Evolutionary conservation across 768 basidiomycete species (phyloP).

Genomic region (Amanita exitialis): DNA sequence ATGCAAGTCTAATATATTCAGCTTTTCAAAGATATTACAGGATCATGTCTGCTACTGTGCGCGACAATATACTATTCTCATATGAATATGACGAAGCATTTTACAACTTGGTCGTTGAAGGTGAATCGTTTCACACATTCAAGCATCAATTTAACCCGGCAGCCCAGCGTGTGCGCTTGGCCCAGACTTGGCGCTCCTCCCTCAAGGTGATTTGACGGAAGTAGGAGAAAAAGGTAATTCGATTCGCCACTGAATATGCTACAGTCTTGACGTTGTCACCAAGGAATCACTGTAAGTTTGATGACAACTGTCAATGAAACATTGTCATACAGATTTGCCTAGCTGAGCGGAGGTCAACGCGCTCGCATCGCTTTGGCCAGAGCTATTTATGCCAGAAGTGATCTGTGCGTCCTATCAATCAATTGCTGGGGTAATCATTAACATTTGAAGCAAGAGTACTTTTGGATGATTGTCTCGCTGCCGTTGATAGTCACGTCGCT

Average conservation of each 20-base stretch:
- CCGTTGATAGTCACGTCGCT: constrained; percentile 81
- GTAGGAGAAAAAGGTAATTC: constrained; percentile 76
- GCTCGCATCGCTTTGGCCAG: constrained; percentile 79
- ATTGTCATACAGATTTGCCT: neutral
- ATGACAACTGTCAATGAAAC: neutral
- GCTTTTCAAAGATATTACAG: constrained; percentile 20
- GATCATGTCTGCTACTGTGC: constrained; percentile 79
- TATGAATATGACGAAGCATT: constrained; percentile 81
- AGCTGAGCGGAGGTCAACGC: constrained; percentile 79
- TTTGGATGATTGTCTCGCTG: constrained; percentile 85
- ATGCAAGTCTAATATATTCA: neutral
- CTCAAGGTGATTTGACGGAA: constrained; percentile 76
- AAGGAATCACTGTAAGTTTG: constrained; percentile 47
- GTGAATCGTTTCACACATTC: constrained; percentile 20
- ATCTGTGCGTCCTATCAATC: constrained; percentile 42
- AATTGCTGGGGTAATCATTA: neutral
- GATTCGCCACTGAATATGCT: constrained; percentile 1
- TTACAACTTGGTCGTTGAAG: constrained; percentile 76
- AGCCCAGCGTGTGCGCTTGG: constrained; percentile 70
- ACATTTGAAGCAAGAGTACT: constrained; percentile 38
- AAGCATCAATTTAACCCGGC: neutral
- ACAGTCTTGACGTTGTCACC: neutral
- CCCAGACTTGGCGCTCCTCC: constrained; percentile 70
- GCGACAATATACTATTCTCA: constrained; percentile 89
- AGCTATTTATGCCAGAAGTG: constrained; percentile 86